Percentiles rank a stretch among this genome's conserved stretches.
These are phyloP conservation scores for Aspergillus sp. DNA, from an alignment of 2,329 filamentous ascomycete species.

Conservation along the genomic window DNA sequence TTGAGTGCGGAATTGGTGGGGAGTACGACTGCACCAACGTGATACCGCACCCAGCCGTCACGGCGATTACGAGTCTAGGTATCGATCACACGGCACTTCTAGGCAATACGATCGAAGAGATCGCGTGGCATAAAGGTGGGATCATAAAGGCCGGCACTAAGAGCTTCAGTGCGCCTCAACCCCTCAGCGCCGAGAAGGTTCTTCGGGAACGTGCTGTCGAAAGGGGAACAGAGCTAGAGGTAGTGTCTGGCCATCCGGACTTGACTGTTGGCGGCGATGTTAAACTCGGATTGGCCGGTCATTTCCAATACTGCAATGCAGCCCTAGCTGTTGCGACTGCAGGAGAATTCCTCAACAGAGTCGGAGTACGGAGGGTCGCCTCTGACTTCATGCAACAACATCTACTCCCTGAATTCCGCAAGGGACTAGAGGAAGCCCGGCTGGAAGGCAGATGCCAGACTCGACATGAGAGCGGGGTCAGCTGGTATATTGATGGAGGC, in stretches of 20 bases:
- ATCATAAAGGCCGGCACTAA: constrained; percentile 73
- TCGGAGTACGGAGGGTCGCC: constrained; percentile 41
- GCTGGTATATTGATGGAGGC: constrained; percentile 85
- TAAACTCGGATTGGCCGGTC: constrained; percentile 62
- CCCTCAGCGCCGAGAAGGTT: constrained; percentile 58
- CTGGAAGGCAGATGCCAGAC: constrained; percentile 80
- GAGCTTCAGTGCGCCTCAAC: constrained; percentile 67
- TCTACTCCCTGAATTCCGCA: constrained; percentile 65
- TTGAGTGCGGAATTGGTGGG: constrained; percentile 94
- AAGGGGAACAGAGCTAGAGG: constrained; percentile 52
- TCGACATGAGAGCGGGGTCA: constrained; percentile 59
- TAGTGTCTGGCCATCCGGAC: constrained; percentile 55
- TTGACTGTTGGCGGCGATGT: constrained; percentile 47
- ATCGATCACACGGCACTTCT: constrained; percentile 85
- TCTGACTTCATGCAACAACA: constrained; percentile 42
- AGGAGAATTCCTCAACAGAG: constrained; percentile 44
- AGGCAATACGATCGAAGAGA: constrained; percentile 76
- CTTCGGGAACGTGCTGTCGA: constrained; percentile 60
- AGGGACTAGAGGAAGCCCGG: constrained; percentile 68
- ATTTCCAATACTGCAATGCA: constrained; percentile 68
- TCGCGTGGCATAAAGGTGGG: constrained; percentile 91
- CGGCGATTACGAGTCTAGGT: constrained; percentile 78
- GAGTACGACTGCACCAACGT: constrained; percentile 94
- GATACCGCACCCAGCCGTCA: constrained; percentile 69
- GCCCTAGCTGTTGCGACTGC: constrained; percentile 61